phyloP scores from a whole-genome alignment of 495 filamentous ascomycete genomes.

The Neurospora discreta region DNA sequence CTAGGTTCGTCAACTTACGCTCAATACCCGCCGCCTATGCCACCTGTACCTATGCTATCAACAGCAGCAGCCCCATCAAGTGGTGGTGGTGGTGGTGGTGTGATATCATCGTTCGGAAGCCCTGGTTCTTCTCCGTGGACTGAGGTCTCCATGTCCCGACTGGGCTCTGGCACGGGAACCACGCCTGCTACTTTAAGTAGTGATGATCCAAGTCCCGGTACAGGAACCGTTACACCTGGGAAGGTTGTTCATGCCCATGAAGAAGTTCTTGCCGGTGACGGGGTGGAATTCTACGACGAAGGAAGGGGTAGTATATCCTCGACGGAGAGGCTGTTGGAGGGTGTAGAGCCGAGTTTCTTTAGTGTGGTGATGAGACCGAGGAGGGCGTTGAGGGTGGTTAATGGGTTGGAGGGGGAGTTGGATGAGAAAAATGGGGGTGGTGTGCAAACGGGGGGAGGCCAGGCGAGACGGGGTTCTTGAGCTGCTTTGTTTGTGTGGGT shows the following conservation, averaged over 20 bases:
- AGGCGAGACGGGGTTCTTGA: not conserved
- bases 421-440: not conserved
- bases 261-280: not conserved
- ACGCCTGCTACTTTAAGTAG: not conserved
- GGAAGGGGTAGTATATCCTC: constrained; percentile 23
- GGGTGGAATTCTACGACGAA: constrained; percentile 12
- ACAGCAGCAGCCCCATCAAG: too few species aligned
- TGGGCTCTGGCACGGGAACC: not conserved
- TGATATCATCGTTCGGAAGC: not conserved
- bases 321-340: constrained; percentile 46
- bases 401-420: constrained; percentile 32
- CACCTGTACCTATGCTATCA: not conserved
- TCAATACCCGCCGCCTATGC: not conserved
- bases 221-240: not conserved
- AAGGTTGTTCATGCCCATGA: not conserved
- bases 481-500: too few species aligned
- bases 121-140: not conserved
- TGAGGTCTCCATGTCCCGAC: not conserved
- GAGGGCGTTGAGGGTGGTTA: constrained; percentile 62
- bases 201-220: not conserved
- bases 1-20: not conserved
- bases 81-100: too few species aligned
- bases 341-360: constrained; percentile 62
- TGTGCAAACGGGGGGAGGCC: not conserved
- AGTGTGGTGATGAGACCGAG: constrained; percentile 61